Percentiles rank a stretch among this genome's conserved stretches.
Evolutionary conservation across 495 filamentous ascomycete species (phyloP).

Genomic region (Chaetomium fimeti): DNA sequence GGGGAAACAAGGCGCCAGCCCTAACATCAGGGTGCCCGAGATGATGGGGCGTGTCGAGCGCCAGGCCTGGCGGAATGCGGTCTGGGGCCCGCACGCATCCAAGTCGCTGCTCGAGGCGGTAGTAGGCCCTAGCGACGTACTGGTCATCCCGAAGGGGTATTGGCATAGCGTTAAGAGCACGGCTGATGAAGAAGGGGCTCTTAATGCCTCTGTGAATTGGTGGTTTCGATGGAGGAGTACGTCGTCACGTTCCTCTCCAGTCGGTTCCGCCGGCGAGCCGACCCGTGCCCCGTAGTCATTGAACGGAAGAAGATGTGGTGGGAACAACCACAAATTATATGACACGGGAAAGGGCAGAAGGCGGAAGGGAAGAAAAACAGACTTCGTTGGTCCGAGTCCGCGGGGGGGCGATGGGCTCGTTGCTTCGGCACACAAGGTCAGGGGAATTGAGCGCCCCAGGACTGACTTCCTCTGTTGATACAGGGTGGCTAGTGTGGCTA

Average conservation of each 20-base stretch:
- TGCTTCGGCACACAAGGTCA: too few relatives aligned
- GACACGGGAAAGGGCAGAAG: too few relatives aligned
- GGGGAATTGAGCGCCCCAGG: too few relatives aligned
- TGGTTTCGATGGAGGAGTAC: constrained; percentile 62
- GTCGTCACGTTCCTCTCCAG: background rate
- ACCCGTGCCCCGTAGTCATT: too few relatives aligned
- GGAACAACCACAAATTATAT: too few relatives aligned
- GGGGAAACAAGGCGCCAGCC: constrained; percentile 44
- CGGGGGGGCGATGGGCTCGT: too few relatives aligned
- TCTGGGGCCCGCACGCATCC: constrained; percentile 60
- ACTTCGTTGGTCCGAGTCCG: too few relatives aligned
- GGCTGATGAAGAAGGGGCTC: constrained; percentile 21
- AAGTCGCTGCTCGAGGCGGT: constrained; percentile 45
- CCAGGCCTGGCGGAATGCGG: constrained; percentile 58
- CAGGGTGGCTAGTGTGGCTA: too few relatives aligned
- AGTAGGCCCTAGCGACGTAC: constrained; percentile 64
- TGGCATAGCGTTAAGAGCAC: constrained; percentile 90
- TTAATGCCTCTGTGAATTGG: constrained; percentile 74
- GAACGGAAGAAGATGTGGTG: background rate
- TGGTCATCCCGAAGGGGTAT: constrained; percentile 92
- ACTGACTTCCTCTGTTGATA: too few relatives aligned
- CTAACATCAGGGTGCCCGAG: constrained; percentile 71
- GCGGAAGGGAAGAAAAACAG: too few relatives aligned
- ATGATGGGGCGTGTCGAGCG: constrained; percentile 86
- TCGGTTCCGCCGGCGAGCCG: too few relatives aligned